phyloP scores from a whole-genome alignment of 371 early-diverging fungal species.

The Mortierella sp. region DNA sequence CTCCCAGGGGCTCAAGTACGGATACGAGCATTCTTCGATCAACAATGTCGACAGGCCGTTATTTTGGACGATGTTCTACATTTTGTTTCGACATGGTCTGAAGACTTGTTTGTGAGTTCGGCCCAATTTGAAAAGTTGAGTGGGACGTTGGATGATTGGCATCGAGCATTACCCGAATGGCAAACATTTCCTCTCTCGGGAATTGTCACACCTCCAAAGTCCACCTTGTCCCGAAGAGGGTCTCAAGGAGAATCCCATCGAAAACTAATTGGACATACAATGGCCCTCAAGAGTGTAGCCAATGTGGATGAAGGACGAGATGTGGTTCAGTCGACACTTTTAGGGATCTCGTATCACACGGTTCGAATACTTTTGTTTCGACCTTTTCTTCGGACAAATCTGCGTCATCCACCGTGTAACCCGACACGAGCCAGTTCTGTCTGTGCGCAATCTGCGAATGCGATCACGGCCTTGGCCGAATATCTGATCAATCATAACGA shows the following conservation, averaged over 20 bases:
- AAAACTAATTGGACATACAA: background rate
- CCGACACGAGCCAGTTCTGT: conserved; percentile 42
- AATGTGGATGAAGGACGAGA: conserved; percentile 37
- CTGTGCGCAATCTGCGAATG: conserved; percentile 52
- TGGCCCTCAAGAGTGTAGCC: conserved; percentile 4
- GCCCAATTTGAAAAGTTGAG: conserved; percentile 44
- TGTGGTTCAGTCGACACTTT: conserved; percentile 36
- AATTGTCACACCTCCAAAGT: background rate
- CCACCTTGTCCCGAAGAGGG: background rate
- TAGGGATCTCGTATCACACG: conserved; percentile 41
- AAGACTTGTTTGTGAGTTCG: conserved; percentile 45
- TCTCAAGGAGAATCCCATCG: too few relatives aligned
- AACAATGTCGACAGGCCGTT: conserved; percentile 47
- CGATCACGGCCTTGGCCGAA: conserved; percentile 45
- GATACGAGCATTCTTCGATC: conserved; percentile 39
- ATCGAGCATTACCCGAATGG: conserved; percentile 34
- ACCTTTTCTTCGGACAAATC: conserved; percentile 45
- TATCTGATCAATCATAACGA: conserved; percentile 43
- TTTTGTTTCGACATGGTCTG: conserved; percentile 44
- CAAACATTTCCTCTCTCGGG: conserved; percentile 41
- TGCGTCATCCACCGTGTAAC: conserved; percentile 47
- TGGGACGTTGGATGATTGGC: conserved; percentile 40
- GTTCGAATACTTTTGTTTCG: conserved; percentile 47
- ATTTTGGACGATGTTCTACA: conserved; percentile 38
- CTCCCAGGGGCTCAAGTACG: conserved; percentile 45